Conservation (phyloP, 1,284 basidiomycete species). For the Cystobasidium slooffiae region DNA sequence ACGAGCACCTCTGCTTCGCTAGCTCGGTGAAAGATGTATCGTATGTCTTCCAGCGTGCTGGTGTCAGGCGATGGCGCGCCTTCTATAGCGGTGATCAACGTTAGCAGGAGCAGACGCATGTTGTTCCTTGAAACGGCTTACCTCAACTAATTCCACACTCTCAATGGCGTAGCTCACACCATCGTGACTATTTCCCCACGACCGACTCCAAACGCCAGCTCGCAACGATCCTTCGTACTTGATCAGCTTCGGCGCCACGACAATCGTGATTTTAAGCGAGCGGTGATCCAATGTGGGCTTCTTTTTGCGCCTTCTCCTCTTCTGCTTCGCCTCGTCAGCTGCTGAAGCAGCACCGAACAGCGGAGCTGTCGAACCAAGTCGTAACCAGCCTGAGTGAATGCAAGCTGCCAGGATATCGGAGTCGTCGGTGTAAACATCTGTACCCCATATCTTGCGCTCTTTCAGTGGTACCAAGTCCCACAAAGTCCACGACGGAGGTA, state of each 20-base stretch:
- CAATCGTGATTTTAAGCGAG: slow-evolving; percentile 59
- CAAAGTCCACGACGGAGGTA: slow-evolving; percentile 43
- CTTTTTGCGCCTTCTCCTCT: slow-evolving; percentile 9
- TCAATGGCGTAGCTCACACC: slow-evolving; percentile 63
- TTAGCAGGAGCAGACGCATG: not conserved
- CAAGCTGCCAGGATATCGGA: slow-evolving; percentile 63
- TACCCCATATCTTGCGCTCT: slow-evolving; percentile 62
- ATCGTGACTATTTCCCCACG: slow-evolving; percentile 66
- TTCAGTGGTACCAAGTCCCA: slow-evolving; percentile 49
- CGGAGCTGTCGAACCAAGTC: slow-evolving; percentile 52
- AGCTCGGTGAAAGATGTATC: not conserved
- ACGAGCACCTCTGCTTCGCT: slow-evolving; percentile 28
- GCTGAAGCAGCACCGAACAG: slow-evolving; percentile 4
- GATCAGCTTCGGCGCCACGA: slow-evolving; percentile 62
- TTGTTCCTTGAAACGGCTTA: slow-evolving; percentile 50
- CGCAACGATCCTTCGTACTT: slow-evolving; percentile 62
- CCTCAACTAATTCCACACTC: slow-evolving; percentile 59
- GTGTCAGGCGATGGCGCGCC: slow-evolving; percentile 14
- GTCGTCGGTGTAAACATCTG: slow-evolving; percentile 67
- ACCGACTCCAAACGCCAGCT: slow-evolving; percentile 60
- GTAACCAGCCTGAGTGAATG: slow-evolving; percentile 63
- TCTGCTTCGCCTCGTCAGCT: not conserved
- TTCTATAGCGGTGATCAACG: slow-evolving; percentile 2
- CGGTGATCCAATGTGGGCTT: slow-evolving; percentile 33
- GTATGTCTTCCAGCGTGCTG: slow-evolving; percentile 15